Conservation (phyloP, 164 flowering plant species). For the Paratinospora sagittata region DNA sequence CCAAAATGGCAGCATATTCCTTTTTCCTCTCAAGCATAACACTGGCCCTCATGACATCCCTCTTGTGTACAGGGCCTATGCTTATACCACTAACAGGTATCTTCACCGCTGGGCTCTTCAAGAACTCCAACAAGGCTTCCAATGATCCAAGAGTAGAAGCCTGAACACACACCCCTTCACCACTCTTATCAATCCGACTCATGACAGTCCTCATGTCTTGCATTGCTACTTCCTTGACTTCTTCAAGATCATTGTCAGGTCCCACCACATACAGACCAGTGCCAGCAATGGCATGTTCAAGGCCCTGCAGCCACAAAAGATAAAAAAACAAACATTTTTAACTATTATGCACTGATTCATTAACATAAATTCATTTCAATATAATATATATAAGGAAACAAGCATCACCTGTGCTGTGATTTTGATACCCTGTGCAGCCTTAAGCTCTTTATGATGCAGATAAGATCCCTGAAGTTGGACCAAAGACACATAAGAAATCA, state of each 20-base stretch:
- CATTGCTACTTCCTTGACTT: conserved; percentile 63
- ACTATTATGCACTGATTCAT: neutral
- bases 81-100: conserved; percentile 93
- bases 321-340: neutral
- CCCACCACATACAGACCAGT: conserved; percentile 83
- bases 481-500: neutral
- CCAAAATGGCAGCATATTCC: conserved; percentile 89
- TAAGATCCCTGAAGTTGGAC: conserved; percentile 63
- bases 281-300: conserved; percentile 97
- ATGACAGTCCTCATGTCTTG: conserved; percentile 84
- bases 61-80: conserved; percentile 97
- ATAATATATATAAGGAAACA: conserved; percentile 1
- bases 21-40: conserved; percentile 98
- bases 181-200: conserved; percentile 87
- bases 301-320: conserved; percentile 47
- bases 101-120: conserved; percentile 77
- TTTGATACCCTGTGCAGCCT: conserved; percentile 97
- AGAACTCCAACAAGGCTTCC: conserved; percentile 90
- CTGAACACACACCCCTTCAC: conserved; percentile 96
- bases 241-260: conserved; percentile 80
- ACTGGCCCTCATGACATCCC: conserved; percentile 93
- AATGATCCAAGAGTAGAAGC: conserved; percentile 97
- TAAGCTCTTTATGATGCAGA: conserved; percentile 81
- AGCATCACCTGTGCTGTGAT: conserved; percentile 81
- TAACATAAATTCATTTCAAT: neutral